Percentiles rank a stretch among this genome's conserved stretches.
These are phyloP conservation scores for Aspergillus heteromorphus DNA, from an alignment of 495 filamentous ascomycete genomes.

Conservation along the genomic window DNA sequence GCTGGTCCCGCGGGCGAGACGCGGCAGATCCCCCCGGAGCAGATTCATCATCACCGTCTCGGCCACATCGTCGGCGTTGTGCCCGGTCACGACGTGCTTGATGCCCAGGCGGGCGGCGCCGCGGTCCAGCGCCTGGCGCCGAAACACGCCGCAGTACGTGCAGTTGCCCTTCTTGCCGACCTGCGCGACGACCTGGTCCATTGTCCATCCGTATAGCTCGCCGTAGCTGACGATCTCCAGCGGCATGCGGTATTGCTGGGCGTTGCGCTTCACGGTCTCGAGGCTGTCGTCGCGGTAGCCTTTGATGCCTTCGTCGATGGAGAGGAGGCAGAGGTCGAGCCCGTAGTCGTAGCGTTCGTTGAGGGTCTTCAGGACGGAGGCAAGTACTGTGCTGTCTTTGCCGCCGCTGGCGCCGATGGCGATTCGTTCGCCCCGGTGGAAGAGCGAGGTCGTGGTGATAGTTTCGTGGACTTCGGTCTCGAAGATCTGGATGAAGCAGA, in stretches of 20 bases:
- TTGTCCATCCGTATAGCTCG: slow-evolving; percentile 97
- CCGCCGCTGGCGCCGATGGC: slow-evolving; percentile 96
- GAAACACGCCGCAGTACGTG: slow-evolving; percentile 96
- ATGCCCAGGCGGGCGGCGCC: slow-evolving; percentile 85
- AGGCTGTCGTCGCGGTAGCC: slow-evolving; percentile 94
- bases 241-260: slow-evolving; percentile 82
- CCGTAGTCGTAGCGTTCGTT: slow-evolving; percentile 88
- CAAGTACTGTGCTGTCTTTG: slow-evolving; percentile 96
- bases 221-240: slow-evolving; percentile 87
- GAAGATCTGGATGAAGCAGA: slow-evolving; percentile 81
- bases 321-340: slow-evolving; percentile 77
- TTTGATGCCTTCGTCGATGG: slow-evolving; percentile 95
- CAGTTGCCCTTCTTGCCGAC: slow-evolving; percentile 98
- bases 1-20: slow-evolving; percentile 82
- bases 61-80: slow-evolving; percentile 98
- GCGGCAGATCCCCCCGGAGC: slow-evolving; percentile 80
- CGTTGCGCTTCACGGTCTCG: slow-evolving; percentile 93
- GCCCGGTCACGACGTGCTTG: slow-evolving; percentile 91
- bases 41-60: slow-evolving; percentile 98
- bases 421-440: slow-evolving; percentile 76
- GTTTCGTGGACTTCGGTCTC: slow-evolving; percentile 93
- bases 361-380: slow-evolving; percentile 87
- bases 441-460: slow-evolving; percentile 71
- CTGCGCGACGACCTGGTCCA: slow-evolving; percentile 95
- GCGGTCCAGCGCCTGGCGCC: slow-evolving; percentile 88